Conservation (phyloP, 2,329 filamentous ascomycete species). For the Fusarium humuli region DNA sequence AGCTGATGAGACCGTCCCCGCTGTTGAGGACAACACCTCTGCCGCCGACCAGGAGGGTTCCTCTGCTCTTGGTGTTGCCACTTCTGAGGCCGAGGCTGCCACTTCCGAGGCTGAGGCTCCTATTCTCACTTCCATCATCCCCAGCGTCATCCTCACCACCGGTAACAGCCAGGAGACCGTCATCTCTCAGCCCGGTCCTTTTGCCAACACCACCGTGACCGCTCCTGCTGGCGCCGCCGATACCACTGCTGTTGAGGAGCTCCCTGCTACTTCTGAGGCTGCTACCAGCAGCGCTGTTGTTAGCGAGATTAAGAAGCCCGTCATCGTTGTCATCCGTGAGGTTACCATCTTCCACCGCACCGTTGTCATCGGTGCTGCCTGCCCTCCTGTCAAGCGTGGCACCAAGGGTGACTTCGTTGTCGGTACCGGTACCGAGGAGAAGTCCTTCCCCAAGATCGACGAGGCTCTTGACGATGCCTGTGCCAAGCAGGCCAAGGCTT, state of each 20-base stretch:
- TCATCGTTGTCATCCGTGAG: slow-evolving; percentile 40
- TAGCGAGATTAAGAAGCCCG: slow-evolving; percentile 34
- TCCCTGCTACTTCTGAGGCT: slow-evolving; percentile 24
- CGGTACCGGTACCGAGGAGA: slow-evolving; percentile 34
- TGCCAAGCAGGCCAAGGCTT: slow-evolving; percentile 44
- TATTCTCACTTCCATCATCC: slow-evolving; percentile 33
- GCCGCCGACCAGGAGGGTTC: slow-evolving; percentile 23
- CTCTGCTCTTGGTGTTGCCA: slow-evolving; percentile 28
- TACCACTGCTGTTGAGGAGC: slow-evolving; percentile 16
- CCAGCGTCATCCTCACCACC: slow-evolving; percentile 39
- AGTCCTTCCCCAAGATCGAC: slow-evolving; percentile 38
- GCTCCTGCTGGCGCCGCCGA: slow-evolving; percentile 17
- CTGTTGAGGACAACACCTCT: slow-evolving; percentile 21
- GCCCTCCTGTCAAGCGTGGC: slow-evolving; percentile 41
- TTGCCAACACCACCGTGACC: slow-evolving; percentile 38
- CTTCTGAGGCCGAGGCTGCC: slow-evolving; percentile 24
- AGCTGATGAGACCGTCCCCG: slow-evolving; percentile 18
- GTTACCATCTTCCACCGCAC: slow-evolving; percentile 42
- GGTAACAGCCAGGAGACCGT: slow-evolving; percentile 27
- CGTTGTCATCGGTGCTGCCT: slow-evolving; percentile 43
- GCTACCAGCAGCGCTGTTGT: slow-evolving; percentile 33
- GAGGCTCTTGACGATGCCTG: slow-evolving; percentile 42
- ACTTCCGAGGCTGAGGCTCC: slow-evolving; percentile 25
- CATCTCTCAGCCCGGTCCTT: slow-evolving; percentile 28
- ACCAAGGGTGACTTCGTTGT: slow-evolving; percentile 40